phyloP scores from a whole-genome alignment of 2,329 filamentous ascomycete species.

The Penicillium psychrosexuale region DNA sequence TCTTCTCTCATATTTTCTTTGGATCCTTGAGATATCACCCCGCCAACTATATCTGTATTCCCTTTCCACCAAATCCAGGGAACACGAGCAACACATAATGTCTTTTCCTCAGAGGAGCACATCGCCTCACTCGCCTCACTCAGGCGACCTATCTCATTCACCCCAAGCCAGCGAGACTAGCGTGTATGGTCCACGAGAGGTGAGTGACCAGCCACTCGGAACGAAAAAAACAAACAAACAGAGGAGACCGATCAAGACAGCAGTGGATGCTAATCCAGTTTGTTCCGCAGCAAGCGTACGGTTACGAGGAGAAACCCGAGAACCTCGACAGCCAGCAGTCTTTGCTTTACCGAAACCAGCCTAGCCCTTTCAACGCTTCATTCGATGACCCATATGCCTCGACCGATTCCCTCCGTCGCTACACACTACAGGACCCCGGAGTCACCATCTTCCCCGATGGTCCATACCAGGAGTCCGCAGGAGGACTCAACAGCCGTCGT shows the following conservation, averaged over 20 bases:
- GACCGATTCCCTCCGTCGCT: slow-evolving; percentile 31
- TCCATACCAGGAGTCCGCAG: slow-evolving; percentile 58
- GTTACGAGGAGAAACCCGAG: slow-evolving; percentile 24
- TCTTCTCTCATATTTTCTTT: neutral
- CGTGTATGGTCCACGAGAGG: slow-evolving; percentile 13
- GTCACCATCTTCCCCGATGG: slow-evolving; percentile 54
- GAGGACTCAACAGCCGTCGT: slow-evolving; percentile 46
- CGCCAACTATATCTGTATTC: neutral
- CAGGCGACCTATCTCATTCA: slow-evolving; percentile 18
- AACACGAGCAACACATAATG: slow-evolving; percentile 18
- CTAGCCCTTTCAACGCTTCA: slow-evolving; percentile 44
- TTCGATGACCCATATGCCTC: slow-evolving; percentile 49
- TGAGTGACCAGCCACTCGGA: slow-evolving; percentile 1
- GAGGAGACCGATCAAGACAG: neutral
- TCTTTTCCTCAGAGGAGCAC: slow-evolving; percentile 14
- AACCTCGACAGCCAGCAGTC: slow-evolving; percentile 25
- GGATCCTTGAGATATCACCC: neutral
- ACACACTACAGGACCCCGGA: slow-evolving; percentile 47
- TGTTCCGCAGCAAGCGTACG: slow-evolving; percentile 11
- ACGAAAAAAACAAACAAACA: neutral
- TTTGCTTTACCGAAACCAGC: slow-evolving; percentile 34
- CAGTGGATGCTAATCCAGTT: neutral
- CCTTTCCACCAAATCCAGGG: neutral
- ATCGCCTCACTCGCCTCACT: slow-evolving; percentile 21
- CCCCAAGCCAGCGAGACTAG: slow-evolving; percentile 19